Evolutionary conservation across 2,329 filamentous ascomycete genomes (phyloP).

Genomic region (Arthroderma sp.): DNA sequence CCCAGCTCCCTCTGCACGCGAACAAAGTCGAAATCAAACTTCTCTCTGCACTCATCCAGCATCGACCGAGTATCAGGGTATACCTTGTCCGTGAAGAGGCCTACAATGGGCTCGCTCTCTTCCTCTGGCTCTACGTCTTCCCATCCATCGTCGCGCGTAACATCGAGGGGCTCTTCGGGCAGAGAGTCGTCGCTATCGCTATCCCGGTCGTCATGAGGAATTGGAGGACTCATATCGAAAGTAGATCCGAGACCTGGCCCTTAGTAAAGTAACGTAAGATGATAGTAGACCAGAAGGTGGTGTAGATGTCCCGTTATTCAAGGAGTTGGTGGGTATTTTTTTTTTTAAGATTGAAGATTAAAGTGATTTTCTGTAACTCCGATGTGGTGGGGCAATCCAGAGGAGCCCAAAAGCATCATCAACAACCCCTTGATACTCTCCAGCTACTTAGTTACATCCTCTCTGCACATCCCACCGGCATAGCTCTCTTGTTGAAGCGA

Average conservation of each 20-base stretch:
- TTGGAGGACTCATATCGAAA: neutral
- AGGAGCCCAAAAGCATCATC: no score
- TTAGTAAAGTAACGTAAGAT: neutral
- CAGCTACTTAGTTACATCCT: neutral
- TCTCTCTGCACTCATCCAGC: conserved; percentile 56
- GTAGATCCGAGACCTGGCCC: neutral
- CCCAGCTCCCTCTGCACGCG: conserved; percentile 43
- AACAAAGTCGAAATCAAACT: conserved; percentile 55
- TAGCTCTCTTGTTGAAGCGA: neutral
- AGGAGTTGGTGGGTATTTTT: no score
- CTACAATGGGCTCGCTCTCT: conserved; percentile 52
- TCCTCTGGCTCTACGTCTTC: conserved; percentile 51
- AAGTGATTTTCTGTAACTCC: no score
- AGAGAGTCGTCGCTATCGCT: conserved; percentile 16
- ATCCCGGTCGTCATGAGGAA: conserved; percentile 6
- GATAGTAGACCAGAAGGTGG: neutral
- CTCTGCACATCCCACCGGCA: neutral
- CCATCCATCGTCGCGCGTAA: conserved; percentile 43
- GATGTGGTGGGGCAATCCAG: no score
- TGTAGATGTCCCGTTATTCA: neutral
- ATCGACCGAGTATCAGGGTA: conserved; percentile 55
- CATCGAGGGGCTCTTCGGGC: conserved; percentile 28
- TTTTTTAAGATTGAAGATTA: no score
- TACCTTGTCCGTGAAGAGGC: conserved; percentile 54
- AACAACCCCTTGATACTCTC: no score